Evolutionary conservation across 78 protist genomes (phyloP).

Genomic region (Planoprotostelium fungivorum): DNA sequence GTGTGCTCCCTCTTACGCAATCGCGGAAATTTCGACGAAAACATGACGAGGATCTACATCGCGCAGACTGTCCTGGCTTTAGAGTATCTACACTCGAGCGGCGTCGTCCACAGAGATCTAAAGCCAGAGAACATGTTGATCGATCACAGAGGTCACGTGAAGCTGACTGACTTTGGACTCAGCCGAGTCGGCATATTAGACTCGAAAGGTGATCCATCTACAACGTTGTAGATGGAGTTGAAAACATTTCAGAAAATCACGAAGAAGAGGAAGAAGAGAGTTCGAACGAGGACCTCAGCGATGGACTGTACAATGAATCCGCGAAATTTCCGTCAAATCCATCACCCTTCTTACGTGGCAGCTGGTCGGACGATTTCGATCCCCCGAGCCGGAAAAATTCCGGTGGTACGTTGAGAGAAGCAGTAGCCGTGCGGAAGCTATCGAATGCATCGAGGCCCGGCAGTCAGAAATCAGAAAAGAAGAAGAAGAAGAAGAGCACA

Average conservation of each 20-base stretch:
- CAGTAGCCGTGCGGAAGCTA: not conserved
- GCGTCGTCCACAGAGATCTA: constrained; percentile 32
- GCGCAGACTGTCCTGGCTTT: constrained; percentile 84
- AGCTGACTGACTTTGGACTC: constrained; percentile 94
- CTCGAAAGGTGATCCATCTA: not conserved
- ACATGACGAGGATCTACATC: constrained; percentile 56
- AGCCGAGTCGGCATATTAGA: constrained; percentile 58
- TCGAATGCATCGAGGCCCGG: constrained; percentile 2
- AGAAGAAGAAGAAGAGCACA: not conserved
- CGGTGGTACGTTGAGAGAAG: not conserved
- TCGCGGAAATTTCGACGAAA: constrained; percentile 54
- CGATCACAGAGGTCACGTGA: constrained; percentile 77
- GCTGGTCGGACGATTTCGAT: not conserved
- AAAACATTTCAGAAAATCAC: not conserved
- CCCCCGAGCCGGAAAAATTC: not conserved
- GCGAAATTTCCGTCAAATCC: not conserved
- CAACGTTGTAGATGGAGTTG: not conserved
- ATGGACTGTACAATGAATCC: no score
- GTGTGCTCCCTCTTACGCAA: constrained; percentile 50
- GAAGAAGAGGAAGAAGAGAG: not conserved
- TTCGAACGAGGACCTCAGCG: no score
- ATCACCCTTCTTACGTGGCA: not conserved
- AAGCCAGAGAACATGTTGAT: constrained; percentile 78
- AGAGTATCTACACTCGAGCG: constrained; percentile 74
- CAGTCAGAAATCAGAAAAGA: not conserved